Evolutionary conservation across 805 yeast genomes (phyloP).

Genomic region (Ogataea minuta): DNA sequence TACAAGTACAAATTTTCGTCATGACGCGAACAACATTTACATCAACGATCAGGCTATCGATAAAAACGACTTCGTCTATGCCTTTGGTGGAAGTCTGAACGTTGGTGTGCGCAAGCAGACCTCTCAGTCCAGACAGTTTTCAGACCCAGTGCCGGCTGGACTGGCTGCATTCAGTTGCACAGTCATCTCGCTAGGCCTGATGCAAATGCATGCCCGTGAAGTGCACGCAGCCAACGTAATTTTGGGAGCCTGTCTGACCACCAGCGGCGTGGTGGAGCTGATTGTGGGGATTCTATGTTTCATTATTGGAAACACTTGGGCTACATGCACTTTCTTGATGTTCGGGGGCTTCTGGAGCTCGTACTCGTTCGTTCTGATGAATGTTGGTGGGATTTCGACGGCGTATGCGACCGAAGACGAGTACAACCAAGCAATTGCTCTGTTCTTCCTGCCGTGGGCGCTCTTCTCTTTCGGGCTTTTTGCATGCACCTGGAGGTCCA

Average conservation of each 20-base stretch:
- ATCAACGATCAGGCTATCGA: conserved; percentile 44
- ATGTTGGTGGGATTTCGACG: conserved; percentile 41
- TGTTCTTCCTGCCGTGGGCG: conserved; percentile 51
- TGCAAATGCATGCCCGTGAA: conserved; percentile 45
- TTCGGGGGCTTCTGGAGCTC: conserved; percentile 58
- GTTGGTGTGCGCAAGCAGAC: conserved; percentile 38
- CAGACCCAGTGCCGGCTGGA: conserved; percentile 56
- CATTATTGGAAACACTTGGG: conserved; percentile 53
- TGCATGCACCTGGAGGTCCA: conserved; percentile 48
- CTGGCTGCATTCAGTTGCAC: conserved; percentile 47
- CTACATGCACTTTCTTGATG: conserved; percentile 49
- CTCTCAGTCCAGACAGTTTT: conserved; percentile 28
- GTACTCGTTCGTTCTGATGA: conserved; percentile 45
- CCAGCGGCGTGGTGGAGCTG: conserved; percentile 49
- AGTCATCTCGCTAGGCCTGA: conserved; percentile 47
- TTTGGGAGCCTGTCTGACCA: conserved; percentile 46
- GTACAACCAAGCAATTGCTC: conserved; percentile 44
- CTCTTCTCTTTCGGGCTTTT: conserved; percentile 47
- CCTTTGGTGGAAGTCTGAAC: conserved; percentile 59
- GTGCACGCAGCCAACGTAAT: conserved; percentile 42
- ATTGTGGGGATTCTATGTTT: conserved; percentile 53
- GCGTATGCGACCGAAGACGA: conserved; percentile 39
- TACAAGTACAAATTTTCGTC: conserved; percentile 33
- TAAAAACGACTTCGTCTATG: conserved; percentile 55
- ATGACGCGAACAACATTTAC: conserved; percentile 41